Evolutionary conservation across 148 eudicot species (phyloP), one percentile per base, ranked within the genome.

Genomic region (Diospyros kaki): DNA sequence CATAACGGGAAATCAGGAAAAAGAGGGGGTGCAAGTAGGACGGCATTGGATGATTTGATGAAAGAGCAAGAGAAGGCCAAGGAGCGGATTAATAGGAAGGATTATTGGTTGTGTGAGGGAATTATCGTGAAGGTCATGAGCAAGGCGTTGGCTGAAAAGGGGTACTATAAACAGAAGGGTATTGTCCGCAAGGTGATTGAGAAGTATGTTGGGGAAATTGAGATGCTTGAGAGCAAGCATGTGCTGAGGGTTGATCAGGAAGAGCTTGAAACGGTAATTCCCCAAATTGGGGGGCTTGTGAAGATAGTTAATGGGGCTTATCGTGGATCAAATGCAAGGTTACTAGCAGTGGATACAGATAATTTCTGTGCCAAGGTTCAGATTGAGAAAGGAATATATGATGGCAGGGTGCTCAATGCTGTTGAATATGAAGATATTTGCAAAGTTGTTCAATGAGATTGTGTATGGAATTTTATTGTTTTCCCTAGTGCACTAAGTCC

Each of bases 41-140:
- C 96, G 1, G 92, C 82, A 2, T 84, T 95, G 87, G 96, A 90
- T 76, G 97, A 92, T 65, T 63, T 95, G 85, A 95, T 95, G 86
- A 87, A 48, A 56, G 98, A 95, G 84, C 86, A 95, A 56, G 97
- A 92, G 84, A 89, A 86, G 86, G 88, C 73, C 3, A 95, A 92
- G 73, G 98, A 95, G 71, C 76, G 84, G 81, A 81, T 64, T 61
- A 95, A 92, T 58, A 81, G 98, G 79, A 92, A 89, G 84, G 98
- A 95, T 67, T 89, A 93, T 70, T 95, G 99, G 98, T 77, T 93
- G 53, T 89, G 81, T 74, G 91, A 84, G 75, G 94, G 98, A 18
- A 89, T 95, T 4, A 46, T 95, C 69, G 99, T 95, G 14, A 95
- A 95, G 84, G 88, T 95, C 53, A 93, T 95, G 98, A 93, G 98